phyloP scores from a whole-genome alignment of 768 basidiomycete genomes.

The Punctularia strigosozonata region DNA sequence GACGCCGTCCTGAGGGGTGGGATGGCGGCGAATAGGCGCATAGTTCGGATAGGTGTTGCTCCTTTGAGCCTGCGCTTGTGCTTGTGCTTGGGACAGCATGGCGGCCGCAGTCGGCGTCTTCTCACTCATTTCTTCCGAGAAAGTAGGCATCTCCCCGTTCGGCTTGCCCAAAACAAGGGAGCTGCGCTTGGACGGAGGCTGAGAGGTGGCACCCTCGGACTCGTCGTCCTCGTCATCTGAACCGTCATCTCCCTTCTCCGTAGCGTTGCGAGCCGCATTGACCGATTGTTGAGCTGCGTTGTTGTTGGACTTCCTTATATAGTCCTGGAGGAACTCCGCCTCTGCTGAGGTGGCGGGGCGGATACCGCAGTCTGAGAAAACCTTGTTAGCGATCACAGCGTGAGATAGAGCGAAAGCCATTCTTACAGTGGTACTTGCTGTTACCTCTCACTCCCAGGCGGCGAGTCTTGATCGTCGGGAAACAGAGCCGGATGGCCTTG shows the following conservation, averaged over 20 bases:
- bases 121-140: constrained; percentile 58
- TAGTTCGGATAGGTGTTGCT: constrained; percentile 55
- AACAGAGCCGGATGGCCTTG: constrained; percentile 88
- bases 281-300: constrained; percentile 65
- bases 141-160: constrained; percentile 39
- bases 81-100: constrained; percentile 69
- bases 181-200: constrained; percentile 56
- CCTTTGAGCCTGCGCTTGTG: constrained; percentile 62
- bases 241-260: constrained; percentile 61
- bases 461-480: constrained; percentile 90
- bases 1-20: constrained; percentile 44
- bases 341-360: constrained; percentile 84
- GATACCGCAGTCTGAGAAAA: constrained; percentile 72
- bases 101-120: constrained; percentile 81
- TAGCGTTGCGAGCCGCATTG: constrained; percentile 61
- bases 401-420: constrained; percentile 16
- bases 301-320: constrained; percentile 86
- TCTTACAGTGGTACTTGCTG: constrained; percentile 91
- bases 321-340: constrained; percentile 87
- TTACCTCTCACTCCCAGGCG: constrained; percentile 88
- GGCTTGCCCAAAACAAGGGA: constrained; percentile 58
- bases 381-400: constrained; percentile 19
- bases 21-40: constrained; percentile 66
- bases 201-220: constrained; percentile 59
- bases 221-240: constrained; percentile 83